Conservation (phyloP, 2,329 filamentous ascomycete species). For the Acephala macrosclerotiorum region DNA sequence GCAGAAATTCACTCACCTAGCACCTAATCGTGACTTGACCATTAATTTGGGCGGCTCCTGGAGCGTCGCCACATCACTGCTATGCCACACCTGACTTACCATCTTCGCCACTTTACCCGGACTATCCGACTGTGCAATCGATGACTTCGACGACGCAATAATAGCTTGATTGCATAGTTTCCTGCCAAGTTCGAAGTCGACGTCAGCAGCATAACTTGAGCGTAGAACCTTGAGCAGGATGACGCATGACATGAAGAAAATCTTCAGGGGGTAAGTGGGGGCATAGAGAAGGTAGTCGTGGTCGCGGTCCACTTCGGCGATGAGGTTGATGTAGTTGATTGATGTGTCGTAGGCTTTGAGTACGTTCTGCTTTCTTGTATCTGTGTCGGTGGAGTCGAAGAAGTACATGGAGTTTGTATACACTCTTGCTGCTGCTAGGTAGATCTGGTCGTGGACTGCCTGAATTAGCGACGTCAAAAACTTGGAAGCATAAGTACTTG, state of each 20-base stretch:
- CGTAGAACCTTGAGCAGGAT: constrained; percentile 23
- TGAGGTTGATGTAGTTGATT: constrained; percentile 14
- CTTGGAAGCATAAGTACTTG: neutral
- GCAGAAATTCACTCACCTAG: constrained; percentile 9
- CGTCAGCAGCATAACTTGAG: constrained; percentile 24
- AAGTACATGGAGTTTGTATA: constrained; percentile 38
- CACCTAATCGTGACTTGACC: constrained; percentile 20
- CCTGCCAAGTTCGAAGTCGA: constrained; percentile 15
- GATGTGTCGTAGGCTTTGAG: constrained; percentile 24
- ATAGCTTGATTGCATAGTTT: constrained; percentile 17
- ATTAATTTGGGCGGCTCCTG: constrained; percentile 13
- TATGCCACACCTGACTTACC: constrained; percentile 27
- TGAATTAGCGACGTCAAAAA: too few species aligned
- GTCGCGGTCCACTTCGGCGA: constrained; percentile 14
- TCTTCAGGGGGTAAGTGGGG: constrained; percentile 12
- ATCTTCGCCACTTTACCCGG: constrained; percentile 17
- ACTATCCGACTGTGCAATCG: constrained; percentile 21
- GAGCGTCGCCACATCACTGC: neutral
- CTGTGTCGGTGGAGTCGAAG: constrained; percentile 28
- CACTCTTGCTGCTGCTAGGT: constrained; percentile 31
- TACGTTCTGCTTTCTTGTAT: constrained; percentile 18
- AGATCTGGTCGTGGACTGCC: constrained; percentile 15
- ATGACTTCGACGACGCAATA: neutral
- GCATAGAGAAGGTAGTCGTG: constrained; percentile 18
- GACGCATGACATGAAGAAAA: constrained; percentile 15